phyloP scores from a whole-genome alignment of 2,329 filamentous ascomycete genomes.

The Teratosphaeria destructans region DNA sequence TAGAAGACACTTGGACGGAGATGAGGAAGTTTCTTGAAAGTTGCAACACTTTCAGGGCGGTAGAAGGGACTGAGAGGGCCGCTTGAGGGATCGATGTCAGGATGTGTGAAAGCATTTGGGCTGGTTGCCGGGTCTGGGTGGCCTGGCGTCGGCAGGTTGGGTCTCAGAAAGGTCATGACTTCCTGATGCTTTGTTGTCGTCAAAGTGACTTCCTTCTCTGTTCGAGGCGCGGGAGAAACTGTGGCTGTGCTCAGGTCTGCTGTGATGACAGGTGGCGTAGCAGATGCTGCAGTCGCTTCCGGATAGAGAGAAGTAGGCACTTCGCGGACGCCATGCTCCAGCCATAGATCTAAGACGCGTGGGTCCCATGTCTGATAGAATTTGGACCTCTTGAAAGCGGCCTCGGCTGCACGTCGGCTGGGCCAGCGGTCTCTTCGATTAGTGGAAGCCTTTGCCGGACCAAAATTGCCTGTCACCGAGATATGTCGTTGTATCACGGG shows the following conservation, averaged over 20 bases:
- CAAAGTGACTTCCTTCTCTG: slow-evolving; percentile 51
- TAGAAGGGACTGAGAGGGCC: slow-evolving; percentile 48
- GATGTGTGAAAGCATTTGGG: slow-evolving; percentile 32
- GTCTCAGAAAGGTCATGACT: slow-evolving; percentile 65
- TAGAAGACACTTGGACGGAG: slow-evolving; percentile 59
- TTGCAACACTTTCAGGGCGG: slow-evolving; percentile 50
- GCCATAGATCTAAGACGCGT: slow-evolving; percentile 64
- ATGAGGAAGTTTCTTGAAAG: slow-evolving; percentile 47
- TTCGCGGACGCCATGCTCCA: slow-evolving; percentile 64
- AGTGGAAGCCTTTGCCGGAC: slow-evolving; percentile 47
- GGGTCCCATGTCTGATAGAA: slow-evolving; percentile 80
- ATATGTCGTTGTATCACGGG: slow-evolving; percentile 57
- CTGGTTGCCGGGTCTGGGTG: slow-evolving; percentile 20
- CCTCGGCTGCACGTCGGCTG: slow-evolving; percentile 56
- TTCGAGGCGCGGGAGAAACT: slow-evolving; percentile 7
- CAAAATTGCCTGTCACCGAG: slow-evolving; percentile 30
- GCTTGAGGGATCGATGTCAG: slow-evolving; percentile 29
- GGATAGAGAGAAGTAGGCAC: slow-evolving; percentile 55
- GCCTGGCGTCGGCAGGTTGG: slow-evolving; percentile 35
- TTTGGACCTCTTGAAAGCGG: slow-evolving; percentile 54
- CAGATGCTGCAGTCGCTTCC: slow-evolving; percentile 16
- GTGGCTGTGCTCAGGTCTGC: slow-evolving; percentile 17
- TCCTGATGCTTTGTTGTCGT: slow-evolving; percentile 82
- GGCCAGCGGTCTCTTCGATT: slow-evolving; percentile 74
- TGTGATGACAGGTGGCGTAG: slow-evolving; percentile 15